Evolutionary conservation across 305 asterid species (phyloP), one percentile per base, ranked within the genome.

Genomic region (Euphrasia arctica): DNA sequence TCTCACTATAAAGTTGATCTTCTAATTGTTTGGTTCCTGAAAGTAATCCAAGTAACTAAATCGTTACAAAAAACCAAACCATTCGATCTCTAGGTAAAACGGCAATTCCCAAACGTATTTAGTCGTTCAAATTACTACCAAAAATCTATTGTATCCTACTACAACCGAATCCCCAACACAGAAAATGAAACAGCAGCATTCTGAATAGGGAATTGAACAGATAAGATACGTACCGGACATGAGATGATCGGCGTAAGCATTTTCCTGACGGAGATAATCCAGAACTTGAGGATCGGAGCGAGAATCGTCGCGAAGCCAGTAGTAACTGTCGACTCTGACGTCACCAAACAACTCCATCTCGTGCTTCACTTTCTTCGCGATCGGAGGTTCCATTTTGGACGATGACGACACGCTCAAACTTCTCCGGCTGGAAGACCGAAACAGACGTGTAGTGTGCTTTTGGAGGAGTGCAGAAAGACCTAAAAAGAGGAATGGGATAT

Each of bases 231-330:
- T 13, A 92, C 98, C 96, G 69, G 96, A 79, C 98, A 92, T 90
- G 62, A 77, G 36, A 63, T 73, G 78, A 58, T 87, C 86, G 48
- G 87, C 70, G 69, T 85, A 83, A 32, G 88, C 90, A 74, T 90
- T 92, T 79, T 92, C 98, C 66, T 77, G 74, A 1, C 75, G 77
- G 45, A 92, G 91, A 72, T 92, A 74, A 69, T 75, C 75, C 62
- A 92, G 74, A 43, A 92, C 72, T 49, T 85, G 74, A 4, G 94
- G 84, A 65, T 85, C 74, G 2, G 93, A 70, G 54, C 97, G 97
- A 52, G 90, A 81, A 70, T 92, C 98, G 62, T 92, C 97, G 63
- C 98, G 98, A 63, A 90, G 89, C 97, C 97, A 92, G 75, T 87
- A 87, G 82, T 92, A 87, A 58, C 84, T 74, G 69, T 92, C 97